Base-by-base conservation (phyloP, 371 early-diverging fungal species). In the Rhizopus stolonifer region DNA sequence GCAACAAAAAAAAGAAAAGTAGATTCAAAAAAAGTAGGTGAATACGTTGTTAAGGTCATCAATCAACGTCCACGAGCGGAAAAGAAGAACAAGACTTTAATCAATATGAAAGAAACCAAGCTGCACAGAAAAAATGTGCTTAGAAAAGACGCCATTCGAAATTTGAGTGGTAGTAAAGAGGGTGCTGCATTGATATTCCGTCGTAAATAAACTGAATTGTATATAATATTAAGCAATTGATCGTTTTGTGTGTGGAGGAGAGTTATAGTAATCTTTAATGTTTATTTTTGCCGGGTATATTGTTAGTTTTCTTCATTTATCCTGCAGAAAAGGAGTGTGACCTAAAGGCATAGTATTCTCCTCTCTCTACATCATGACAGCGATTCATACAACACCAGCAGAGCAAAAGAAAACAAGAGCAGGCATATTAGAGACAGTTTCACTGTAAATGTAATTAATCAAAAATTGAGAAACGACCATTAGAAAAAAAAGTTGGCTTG, bases 41-140 rank as follows among this genome's bases (percentile, higher is more conserved):
- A 74, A 59, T 79, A 74, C 50, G 71, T 75, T n/a, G 75, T 79
- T 44, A 70, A 69, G 39, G 75, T 79, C 2, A 42, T 79, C 13
- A 70, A 65, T 52, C 53, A 74, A 9, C 69, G 73, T 6, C 73
- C 79, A n/a, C 60, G 61, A 18, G 53, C 69, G 19, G 61, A 66
- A 38, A 65, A 58, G 13, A 54, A 58, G 1, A 62, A 71, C 19
- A 54, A 46, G 42, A 34, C 38, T 10, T 58, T 77, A 13, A 31
- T 56, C 10, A 58, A 49, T 22, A 67, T 71, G 21, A 60, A 61
- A 57, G 53, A 69, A 9, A 33, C 26, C 7, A 60, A 61, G 29
- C 24, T 77, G 15, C 50, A 67, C 17, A 47, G 72, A 26, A 46
- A 47, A 14, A 10, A 49, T 9, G 52, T 71, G 15, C 68, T 67